Percentiles rank a stretch among this genome's conserved stretches.
phyloP scores from a whole-genome alignment of 2,329 filamentous ascomycete genomes.

The Beauveria bassiana region DNA sequence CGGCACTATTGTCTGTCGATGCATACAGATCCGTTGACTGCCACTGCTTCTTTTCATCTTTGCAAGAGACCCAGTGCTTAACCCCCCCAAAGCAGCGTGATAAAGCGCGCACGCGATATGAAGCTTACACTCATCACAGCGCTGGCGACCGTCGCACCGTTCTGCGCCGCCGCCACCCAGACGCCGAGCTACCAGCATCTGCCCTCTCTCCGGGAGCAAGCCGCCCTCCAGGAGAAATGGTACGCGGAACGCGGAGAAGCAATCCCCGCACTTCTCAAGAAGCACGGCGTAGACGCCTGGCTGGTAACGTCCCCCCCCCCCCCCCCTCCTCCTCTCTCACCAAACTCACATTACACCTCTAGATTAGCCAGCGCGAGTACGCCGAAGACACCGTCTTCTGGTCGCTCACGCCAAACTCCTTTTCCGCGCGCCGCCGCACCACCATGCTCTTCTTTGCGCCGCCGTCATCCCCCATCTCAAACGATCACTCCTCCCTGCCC shows the following conservation, averaged over 20 bases:
- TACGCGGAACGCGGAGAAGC: constrained; percentile 32
- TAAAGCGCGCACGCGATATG: neutral
- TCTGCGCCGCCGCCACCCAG: neutral
- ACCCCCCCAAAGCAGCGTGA: too few relatives aligned
- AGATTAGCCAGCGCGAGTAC: constrained; percentile 45
- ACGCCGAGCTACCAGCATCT: constrained; percentile 12
- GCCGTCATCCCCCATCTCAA: constrained; percentile 17
- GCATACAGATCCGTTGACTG: too few relatives aligned
- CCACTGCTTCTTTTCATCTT: too few relatives aligned
- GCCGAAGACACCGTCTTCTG: constrained; percentile 45
- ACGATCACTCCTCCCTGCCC: constrained; percentile 18
- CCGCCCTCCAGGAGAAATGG: constrained; percentile 35
- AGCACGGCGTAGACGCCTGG: constrained; percentile 41
- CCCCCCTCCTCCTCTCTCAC: neutral
- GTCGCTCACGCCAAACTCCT: constrained; percentile 38
- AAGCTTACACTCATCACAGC: constrained; percentile 1
- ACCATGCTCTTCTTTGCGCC: constrained; percentile 43
- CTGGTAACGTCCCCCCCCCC: constrained; percentile 24
- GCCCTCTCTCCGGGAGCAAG: constrained; percentile 23
- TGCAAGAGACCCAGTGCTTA: too few relatives aligned
- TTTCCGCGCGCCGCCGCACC: constrained; percentile 40
- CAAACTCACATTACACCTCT: neutral
- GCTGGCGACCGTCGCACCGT: neutral
- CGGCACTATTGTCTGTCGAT: too few relatives aligned
- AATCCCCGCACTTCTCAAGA: constrained; percentile 35